phyloP scores from a whole-genome alignment of 2,329 filamentous ascomycete genomes.

The Pyrenochaeta sp. region DNA sequence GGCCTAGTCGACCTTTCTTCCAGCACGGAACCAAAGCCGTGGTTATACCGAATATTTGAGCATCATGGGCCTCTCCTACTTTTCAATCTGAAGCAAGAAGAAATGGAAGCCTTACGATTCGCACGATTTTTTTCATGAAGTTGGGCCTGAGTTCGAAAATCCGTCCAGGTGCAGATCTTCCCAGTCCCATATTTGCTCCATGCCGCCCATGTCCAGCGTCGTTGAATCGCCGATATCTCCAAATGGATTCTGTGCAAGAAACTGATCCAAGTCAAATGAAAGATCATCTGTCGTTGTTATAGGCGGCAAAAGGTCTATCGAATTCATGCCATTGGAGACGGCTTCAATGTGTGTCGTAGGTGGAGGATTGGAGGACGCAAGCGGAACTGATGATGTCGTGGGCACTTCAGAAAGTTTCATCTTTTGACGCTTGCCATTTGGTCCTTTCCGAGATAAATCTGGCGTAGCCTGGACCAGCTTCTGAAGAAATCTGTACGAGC shows the following conservation, averaged over 20 bases:
- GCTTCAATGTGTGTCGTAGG: not conserved
- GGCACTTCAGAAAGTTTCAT: conserved; percentile 7
- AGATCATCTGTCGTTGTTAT: conserved; percentile 22
- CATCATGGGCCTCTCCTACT: too few species aligned
- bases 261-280: conserved; percentile 38
- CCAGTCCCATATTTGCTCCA: conserved; percentile 45
- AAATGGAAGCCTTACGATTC: too few species aligned
- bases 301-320: not conserved
- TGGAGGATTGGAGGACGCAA: conserved; percentile 1
- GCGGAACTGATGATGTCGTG: not conserved
- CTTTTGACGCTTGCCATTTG: conserved; percentile 26
- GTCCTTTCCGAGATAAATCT: conserved; percentile 21
- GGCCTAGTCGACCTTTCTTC: too few species aligned
- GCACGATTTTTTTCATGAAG: too few species aligned
- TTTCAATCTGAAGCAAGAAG: too few species aligned
- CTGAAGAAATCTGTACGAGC: conserved; percentile 40
- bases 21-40: too few species aligned
- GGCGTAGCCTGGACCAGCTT: conserved; percentile 40
- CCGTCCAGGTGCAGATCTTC: conserved; percentile 34
- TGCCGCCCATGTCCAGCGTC: conserved; percentile 35
- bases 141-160: conserved; percentile 10
- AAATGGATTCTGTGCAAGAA: conserved; percentile 37
- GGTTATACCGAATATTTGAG: too few species aligned
- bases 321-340: not conserved
- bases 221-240: conserved; percentile 10